A percentile compares a stretch with the other conserved stretches of the same genome.
phyloP scores from a whole-genome alignment of 148 eudicot genomes.

The Agrostemma githago region DNA sequence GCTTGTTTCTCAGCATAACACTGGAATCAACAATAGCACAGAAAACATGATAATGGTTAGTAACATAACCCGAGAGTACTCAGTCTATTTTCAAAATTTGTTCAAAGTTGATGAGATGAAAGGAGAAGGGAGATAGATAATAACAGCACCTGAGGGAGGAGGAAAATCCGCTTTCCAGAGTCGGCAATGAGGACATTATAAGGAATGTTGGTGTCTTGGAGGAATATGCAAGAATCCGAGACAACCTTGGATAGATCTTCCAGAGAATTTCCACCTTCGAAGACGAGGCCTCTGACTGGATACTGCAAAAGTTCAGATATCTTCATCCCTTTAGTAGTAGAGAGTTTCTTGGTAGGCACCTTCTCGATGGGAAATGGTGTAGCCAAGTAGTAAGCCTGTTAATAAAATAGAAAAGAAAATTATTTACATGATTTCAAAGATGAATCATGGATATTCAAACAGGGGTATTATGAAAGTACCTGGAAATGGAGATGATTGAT shows the following conservation, averaged over 20 bases:
- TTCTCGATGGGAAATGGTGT: conserved; percentile 79
- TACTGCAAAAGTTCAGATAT: conserved; percentile 57
- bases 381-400: conserved; percentile 84
- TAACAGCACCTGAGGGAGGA: conserved; percentile 74
- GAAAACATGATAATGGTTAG: neutral
- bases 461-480: conserved; percentile 29
- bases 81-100: too few relatives aligned
- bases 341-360: conserved; percentile 53
- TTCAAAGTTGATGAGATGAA: neutral
- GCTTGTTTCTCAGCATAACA: conserved; percentile 99
- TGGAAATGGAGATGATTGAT: conserved; percentile 96
- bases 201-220: conserved; percentile 79
- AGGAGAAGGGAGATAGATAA: neutral
- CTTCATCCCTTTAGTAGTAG: conserved; percentile 41
- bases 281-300: conserved; percentile 81
- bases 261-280: conserved; percentile 60
- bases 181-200: conserved; percentile 81
- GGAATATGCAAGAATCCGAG: conserved; percentile 67
- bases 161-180: conserved; percentile 65
- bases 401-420: neutral
- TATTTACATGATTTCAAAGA: neutral
- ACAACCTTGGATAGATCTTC: conserved; percentile 57
- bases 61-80: neutral
- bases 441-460: neutral
- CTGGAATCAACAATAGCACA: conserved; percentile 30